Evolutionary conservation across 352 stramenopile genomes (phyloP), one percentile per base, ranked within the genome.

Genomic region (Phytophthora syringae): DNA sequence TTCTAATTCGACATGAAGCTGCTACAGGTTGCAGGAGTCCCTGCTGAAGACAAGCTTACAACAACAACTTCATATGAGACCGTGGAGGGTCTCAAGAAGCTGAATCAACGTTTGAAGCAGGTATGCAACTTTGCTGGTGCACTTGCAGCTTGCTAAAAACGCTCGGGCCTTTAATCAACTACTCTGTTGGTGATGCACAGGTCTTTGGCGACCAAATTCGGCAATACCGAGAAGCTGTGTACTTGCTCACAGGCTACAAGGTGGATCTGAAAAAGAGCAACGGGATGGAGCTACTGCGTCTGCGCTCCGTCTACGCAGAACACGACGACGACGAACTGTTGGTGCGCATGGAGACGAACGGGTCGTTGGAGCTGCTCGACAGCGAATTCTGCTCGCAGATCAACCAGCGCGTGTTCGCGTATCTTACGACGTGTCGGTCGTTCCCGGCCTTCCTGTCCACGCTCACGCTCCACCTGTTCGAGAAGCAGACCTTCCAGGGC

Each of bases 401-500:
- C 55, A 84, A 79, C 52, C 70, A 68, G 53, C 70, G 67, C 40
- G 55, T 72, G 18, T 74, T 75, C 39, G 60, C 60, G 11, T 74
- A 70, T 51, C 55, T 74, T 27, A 73, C 69, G 16, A 93, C 79
- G 21, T 97, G 88, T 66, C 84, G 91, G 27, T 97, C 91, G 3
- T 93, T 97, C 56, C 91, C 91, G 15, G 89, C 88, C 12, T 97
- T 97, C 68, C 67, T 97, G 57, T 84, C 84, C 24, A 94, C 79
- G n/a, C 71, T 97, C 18, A 96, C 89, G 32, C 72, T 97, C 44
- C 77, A 94, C 72, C 72, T 97, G 20, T 97, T 97, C 53, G 89
- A 96, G 72, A 94, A 94, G 62, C 85, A 95, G 64, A 97, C 91
- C 0, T 96, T 96, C 60, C 87, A 95, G 52, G 83, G 86, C 47